Evolutionary conservation across 1,139 yeast genomes (phyloP).

Genomic region (Yamadazyma dushanensis): DNA sequence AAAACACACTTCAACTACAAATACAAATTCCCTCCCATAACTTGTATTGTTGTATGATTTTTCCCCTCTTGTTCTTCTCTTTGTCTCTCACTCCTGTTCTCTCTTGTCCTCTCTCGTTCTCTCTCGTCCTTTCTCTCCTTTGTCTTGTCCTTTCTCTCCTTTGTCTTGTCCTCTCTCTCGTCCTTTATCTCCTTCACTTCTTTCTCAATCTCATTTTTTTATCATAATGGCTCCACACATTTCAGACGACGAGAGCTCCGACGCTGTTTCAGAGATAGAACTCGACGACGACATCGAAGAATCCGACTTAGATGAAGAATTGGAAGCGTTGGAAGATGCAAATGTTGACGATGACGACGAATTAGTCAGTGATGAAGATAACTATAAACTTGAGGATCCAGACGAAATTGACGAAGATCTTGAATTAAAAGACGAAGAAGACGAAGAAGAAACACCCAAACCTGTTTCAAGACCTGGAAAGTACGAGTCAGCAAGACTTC

Average conservation of each 20-base stretch:
- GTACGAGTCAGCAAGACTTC: conserved; percentile 3
- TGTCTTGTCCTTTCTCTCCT: too few species aligned
- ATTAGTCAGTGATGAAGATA: conserved; percentile 34
- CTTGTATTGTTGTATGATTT: too few species aligned
- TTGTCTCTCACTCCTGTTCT: too few species aligned
- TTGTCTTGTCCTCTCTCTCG: too few species aligned
- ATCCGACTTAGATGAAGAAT: conserved; percentile 24
- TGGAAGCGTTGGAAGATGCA: conserved; percentile 23
- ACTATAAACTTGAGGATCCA: conserved; percentile 37
- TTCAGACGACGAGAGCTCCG: conserved; percentile 14
- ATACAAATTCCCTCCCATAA: too few species aligned
- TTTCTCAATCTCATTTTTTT: too few species aligned
- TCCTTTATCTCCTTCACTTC: too few species aligned
- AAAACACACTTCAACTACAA: too few species aligned
- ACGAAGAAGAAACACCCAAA: conserved; percentile 22
- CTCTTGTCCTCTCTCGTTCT: too few species aligned
- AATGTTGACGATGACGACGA: conserved; percentile 26
- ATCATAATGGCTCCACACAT: conserved; percentile 10
- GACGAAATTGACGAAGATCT: conserved; percentile 44
- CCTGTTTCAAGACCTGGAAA: conserved; percentile 13
- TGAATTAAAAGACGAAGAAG: conserved; percentile 34
- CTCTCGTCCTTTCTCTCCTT: too few species aligned
- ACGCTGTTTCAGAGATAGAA: conserved; percentile 12
- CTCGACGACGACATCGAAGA: conserved; percentile 20
- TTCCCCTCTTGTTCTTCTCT: too few species aligned